Percentiles rank a stretch among this genome's conserved stretches.
Evolutionary conservation across 257 asterid genomes (phyloP).

Genomic region (Solanum verrucosum): DNA sequence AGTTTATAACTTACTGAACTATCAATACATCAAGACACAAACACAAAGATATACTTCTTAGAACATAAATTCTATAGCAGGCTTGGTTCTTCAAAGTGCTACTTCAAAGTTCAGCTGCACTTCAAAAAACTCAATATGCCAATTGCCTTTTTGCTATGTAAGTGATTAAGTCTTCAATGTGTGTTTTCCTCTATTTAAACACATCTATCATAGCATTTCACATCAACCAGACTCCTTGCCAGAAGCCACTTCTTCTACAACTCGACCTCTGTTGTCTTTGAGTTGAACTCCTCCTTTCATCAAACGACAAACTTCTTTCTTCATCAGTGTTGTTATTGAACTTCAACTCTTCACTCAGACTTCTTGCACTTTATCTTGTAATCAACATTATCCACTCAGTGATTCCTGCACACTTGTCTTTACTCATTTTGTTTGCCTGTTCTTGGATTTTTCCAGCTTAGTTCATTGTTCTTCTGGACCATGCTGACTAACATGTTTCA

Average conservation of each 20-base stretch:
- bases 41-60: not conserved
- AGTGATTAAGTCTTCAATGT: not conserved
- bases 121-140: not conserved
- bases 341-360: not conserved
- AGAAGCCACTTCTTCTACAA: not conserved
- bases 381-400: not conserved
- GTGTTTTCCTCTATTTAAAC: not conserved
- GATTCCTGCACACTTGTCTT: not conserved
- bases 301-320: not conserved
- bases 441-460: not conserved
- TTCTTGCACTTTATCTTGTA: not conserved
- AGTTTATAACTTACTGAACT: not conserved
- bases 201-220: not conserved
- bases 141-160: not conserved
- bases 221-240: not conserved
- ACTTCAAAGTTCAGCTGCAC: not conserved
- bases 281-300: not conserved
- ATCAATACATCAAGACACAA: not conserved
- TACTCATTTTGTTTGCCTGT: not conserved
- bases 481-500: not conserved
- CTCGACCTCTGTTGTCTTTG: not conserved
- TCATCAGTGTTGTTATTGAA: not conserved
- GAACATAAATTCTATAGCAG: too few relatives aligned
- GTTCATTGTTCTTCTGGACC: not conserved
- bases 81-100: not conserved